Conservation (phyloP, 1,139 yeast genomes). For the Nakaseomyces sp. region DNA sequence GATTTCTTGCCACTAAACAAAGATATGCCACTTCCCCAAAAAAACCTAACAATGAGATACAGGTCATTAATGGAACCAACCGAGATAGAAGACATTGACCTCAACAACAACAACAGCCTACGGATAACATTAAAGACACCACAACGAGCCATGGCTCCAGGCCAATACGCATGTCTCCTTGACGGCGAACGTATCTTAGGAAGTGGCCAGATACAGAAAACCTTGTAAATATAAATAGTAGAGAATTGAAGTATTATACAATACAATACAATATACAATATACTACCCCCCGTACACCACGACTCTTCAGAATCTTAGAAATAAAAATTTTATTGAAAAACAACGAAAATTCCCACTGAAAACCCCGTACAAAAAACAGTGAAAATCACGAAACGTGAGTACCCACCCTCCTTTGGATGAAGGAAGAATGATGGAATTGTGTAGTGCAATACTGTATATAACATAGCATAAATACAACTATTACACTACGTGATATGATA, state of each 20-base stretch:
- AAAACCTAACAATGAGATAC: conserved; percentile 3
- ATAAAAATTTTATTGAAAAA: no score
- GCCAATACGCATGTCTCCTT: conserved; percentile 76
- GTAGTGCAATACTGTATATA: no score
- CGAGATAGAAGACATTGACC: background rate
- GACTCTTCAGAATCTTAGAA: no score
- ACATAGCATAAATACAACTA: no score
- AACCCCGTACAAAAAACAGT: no score
- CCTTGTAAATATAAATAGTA: conserved; percentile 1
- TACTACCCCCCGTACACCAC: no score
- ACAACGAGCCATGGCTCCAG: conserved; percentile 79
- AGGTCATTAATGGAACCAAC: conserved; percentile 3
- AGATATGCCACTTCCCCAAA: no score
- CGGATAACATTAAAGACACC: conserved; percentile 1
- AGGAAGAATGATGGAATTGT: no score
- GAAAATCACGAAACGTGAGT: no score
- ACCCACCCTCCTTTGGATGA: no score
- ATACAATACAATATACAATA: background rate
- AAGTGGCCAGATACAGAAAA: conserved; percentile 46
- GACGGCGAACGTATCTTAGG: conserved; percentile 63
- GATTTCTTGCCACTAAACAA: conserved; percentile 14
- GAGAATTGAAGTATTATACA: background rate
- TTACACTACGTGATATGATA: no score
- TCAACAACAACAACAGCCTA: conserved; percentile 21
- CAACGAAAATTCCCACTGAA: no score